Evolutionary conservation across 768 basidiomycete species (phyloP).

Genomic region (Russula abietina): DNA sequence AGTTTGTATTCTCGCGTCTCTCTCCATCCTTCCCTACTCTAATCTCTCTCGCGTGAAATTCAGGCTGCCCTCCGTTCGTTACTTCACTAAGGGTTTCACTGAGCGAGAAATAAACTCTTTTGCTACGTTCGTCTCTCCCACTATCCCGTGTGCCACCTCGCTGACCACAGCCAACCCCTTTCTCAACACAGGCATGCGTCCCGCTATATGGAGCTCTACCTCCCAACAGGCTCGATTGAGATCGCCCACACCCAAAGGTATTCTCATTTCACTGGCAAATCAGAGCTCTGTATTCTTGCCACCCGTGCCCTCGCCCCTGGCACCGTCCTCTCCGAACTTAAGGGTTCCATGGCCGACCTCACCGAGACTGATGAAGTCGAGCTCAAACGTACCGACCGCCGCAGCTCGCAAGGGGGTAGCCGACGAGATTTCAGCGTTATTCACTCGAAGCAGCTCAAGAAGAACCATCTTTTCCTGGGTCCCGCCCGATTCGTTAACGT

Average conservation of each 20-base stretch:
- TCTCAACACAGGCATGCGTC: conserved; percentile 64
- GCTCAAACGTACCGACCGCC: conserved; percentile 73
- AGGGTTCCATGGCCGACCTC: conserved; percentile 85
- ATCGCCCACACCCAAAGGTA: conserved; percentile 87
- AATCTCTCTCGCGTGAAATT: conserved; percentile 4
- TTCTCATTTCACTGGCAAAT: conserved; percentile 81
- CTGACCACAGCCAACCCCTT: conserved; percentile 27
- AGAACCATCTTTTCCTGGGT: conserved; percentile 85
- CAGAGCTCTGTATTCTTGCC: conserved; percentile 81
- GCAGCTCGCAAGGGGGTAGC: conserved; percentile 52
- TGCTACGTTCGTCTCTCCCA: conserved; percentile 65
- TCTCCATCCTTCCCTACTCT: conserved; percentile 26
- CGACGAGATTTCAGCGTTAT: conserved; percentile 88
- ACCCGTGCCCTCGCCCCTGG: conserved; percentile 65
- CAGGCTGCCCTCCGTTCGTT: conserved; percentile 70
- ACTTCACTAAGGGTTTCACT: conserved; percentile 67
- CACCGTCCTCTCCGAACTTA: conserved; percentile 74
- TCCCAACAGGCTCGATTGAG: conserved; percentile 77
- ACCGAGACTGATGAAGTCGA: conserved; percentile 83
- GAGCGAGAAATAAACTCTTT: conserved; percentile 89
- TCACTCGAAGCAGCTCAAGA: conserved; percentile 86
- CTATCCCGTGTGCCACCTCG: conserved; percentile 24
- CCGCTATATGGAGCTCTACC: conserved; percentile 83
- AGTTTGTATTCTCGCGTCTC: conserved; percentile 44
- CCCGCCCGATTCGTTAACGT: conserved; percentile 92